Conservation (phyloP, 176 grass and related monocot species). For the Oryza longistaminata region DNA sequence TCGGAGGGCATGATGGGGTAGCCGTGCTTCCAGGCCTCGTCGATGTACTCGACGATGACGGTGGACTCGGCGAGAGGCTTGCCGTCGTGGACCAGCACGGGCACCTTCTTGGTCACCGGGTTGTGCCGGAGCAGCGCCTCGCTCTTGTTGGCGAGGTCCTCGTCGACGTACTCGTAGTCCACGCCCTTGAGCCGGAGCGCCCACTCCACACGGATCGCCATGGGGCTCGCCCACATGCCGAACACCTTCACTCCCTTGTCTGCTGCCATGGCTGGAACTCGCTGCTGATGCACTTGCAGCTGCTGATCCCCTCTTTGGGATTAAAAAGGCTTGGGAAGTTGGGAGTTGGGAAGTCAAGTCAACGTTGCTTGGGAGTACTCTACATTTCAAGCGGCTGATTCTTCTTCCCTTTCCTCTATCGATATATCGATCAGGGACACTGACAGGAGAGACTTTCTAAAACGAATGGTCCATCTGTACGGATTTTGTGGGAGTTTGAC, state of each 20-base stretch:
- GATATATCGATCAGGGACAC: background rate
- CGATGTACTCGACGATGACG: constrained; percentile 65
- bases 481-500: background rate
- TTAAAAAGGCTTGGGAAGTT: background rate
- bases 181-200: constrained; percentile 65
- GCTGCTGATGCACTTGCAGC: background rate
- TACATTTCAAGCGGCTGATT: too few species aligned
- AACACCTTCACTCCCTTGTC: constrained; percentile 62
- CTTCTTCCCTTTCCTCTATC: background rate
- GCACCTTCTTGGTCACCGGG: constrained; percentile 63
- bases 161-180: constrained; percentile 59
- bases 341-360: background rate
- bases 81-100: constrained; percentile 61
- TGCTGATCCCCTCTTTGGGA: background rate
- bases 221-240: constrained; percentile 60
- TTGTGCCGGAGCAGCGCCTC: constrained; percentile 56
- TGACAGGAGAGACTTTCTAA: background rate
- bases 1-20: constrained; percentile 61
- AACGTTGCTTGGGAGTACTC: background rate
- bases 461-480: background rate
- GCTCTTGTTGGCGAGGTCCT: constrained; percentile 64
- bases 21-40: constrained; percentile 56
- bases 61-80: constrained; percentile 47
- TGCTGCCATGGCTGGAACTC: constrained; percentile 40
- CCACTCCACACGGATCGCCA: constrained; percentile 48